Conservation (phyloP, 305 asterid species). For the Andrographis paniculata region DNA sequence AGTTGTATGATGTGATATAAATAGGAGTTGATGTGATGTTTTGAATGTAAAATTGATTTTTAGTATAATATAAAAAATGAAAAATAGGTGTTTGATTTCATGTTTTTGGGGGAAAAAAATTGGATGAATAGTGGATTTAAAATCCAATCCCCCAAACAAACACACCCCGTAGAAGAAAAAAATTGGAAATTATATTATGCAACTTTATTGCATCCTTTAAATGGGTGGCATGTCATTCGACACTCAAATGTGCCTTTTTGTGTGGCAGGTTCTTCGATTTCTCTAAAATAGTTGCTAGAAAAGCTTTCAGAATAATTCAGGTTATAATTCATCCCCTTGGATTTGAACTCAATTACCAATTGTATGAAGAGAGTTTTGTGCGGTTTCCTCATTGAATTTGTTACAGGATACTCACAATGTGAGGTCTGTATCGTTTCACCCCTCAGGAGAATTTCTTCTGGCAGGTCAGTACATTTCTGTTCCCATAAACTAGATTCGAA, state of each 20-base stretch:
- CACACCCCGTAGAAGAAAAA: not conserved
- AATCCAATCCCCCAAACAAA: no score
- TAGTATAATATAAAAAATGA: no score
- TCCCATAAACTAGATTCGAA: slow-evolving; percentile 1
- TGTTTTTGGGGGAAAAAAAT: no score
- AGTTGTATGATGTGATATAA: no score
- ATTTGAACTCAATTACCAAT: slow-evolving; percentile 14
- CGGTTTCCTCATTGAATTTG: slow-evolving; percentile 16
- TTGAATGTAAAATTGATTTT: no score
- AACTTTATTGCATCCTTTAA: not conserved
- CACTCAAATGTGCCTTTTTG: slow-evolving; percentile 13
- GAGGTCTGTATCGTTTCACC: slow-evolving; percentile 86
- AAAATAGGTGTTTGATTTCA: no score
- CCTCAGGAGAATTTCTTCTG: slow-evolving; percentile 78
- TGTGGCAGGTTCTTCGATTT: slow-evolving; percentile 79
- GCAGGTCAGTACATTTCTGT: slow-evolving; percentile 52
- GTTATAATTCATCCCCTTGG: slow-evolving; percentile 25
- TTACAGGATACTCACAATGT: slow-evolving; percentile 86
- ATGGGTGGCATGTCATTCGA: slow-evolving; percentile 7
- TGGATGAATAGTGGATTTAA: no score
- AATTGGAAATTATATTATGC: not conserved
- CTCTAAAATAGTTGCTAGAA: slow-evolving; percentile 67
- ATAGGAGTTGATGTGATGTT: no score
- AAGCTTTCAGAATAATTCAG: slow-evolving; percentile 81
- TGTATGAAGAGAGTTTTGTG: slow-evolving; percentile 9